Evolutionary conservation across 2,329 filamentous ascomycete species (phyloP).

Genomic region (Venturia nashicola): DNA sequence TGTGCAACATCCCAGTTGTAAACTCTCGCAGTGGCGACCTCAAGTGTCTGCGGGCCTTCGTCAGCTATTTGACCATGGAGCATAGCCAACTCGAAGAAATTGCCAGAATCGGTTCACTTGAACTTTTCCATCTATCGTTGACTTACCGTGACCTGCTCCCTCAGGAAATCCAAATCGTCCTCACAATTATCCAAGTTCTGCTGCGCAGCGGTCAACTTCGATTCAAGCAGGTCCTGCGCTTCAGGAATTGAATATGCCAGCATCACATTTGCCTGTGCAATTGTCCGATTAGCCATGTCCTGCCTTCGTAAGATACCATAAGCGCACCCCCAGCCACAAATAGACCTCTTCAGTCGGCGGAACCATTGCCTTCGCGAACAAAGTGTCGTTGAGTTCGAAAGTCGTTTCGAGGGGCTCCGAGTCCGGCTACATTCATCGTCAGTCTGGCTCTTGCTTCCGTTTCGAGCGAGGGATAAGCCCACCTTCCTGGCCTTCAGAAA

Average conservation of each 20-base stretch:
- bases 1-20: conserved; percentile 99
- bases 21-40: conserved; percentile 91
- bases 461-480: conserved; percentile 18
- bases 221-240: conserved; percentile 64
- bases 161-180: conserved; percentile 88
- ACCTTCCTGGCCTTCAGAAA: conserved; percentile 73
- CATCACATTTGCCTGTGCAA: conserved; percentile 79
- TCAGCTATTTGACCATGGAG: neutral
- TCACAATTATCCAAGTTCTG: conserved; percentile 76
- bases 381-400: conserved; percentile 92
- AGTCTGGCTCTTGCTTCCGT: conserved; percentile 19
- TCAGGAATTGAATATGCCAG: conserved; percentile 84
- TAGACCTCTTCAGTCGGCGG: conserved; percentile 83
- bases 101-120: neutral
- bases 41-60: conserved; percentile 65
- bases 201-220: conserved; percentile 70
- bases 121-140: neutral
- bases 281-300: neutral
- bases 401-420: conserved; percentile 72
- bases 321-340: conserved; percentile 78
- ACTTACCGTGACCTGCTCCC: conserved; percentile 89
- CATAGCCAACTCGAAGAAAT: neutral
- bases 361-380: conserved; percentile 79
- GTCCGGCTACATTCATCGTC: conserved; percentile 21
- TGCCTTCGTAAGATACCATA: neutral